Evolutionary conservation across 2,329 filamentous ascomycete species (phyloP).

Genomic region (Thelonectria olida): DNA sequence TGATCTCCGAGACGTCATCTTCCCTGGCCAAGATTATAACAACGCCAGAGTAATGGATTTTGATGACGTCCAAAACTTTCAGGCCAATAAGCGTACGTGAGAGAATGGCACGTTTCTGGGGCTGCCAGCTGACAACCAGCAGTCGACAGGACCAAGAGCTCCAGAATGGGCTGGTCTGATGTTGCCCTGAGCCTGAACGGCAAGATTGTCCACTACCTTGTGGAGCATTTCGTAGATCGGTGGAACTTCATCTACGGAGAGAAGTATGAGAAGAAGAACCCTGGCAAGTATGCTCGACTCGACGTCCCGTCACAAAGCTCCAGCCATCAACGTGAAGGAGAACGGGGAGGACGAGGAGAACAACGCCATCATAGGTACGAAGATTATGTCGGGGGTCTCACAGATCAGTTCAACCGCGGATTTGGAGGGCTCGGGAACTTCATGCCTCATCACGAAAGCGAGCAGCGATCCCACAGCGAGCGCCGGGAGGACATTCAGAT

Average conservation of each 20-base stretch:
- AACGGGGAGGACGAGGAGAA: constrained; percentile 17
- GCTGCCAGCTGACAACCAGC: not conserved
- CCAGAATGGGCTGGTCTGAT: constrained; percentile 94
- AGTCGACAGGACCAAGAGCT: constrained; percentile 80
- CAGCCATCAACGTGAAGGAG: not conserved
- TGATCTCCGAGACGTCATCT: constrained; percentile 79
- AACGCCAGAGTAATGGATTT: constrained; percentile 88
- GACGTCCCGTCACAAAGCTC: constrained; percentile 17
- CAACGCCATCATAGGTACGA: constrained; percentile 33
- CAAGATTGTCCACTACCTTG: constrained; percentile 77
- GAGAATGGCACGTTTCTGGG: not conserved
- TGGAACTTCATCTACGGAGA: constrained; percentile 91
- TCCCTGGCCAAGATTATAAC: constrained; percentile 93
- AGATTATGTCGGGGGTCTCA: constrained; percentile 55
- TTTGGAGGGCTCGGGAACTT: constrained; percentile 52
- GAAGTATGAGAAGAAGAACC: constrained; percentile 72
- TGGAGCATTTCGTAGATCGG: constrained; percentile 81
- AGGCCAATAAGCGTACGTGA: constrained; percentile 77
- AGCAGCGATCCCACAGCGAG: constrained; percentile 18
- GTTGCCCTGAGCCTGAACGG: constrained; percentile 81
- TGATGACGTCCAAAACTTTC: constrained; percentile 78
- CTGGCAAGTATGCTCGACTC: constrained; percentile 58
- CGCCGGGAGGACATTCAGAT: constrained; percentile 48
- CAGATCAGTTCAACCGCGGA: constrained; percentile 53
- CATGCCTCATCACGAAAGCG: constrained; percentile 46